phyloP scores from a whole-genome alignment of 176 grass and related monocot species.

The Pontederia crassipes region DNA sequence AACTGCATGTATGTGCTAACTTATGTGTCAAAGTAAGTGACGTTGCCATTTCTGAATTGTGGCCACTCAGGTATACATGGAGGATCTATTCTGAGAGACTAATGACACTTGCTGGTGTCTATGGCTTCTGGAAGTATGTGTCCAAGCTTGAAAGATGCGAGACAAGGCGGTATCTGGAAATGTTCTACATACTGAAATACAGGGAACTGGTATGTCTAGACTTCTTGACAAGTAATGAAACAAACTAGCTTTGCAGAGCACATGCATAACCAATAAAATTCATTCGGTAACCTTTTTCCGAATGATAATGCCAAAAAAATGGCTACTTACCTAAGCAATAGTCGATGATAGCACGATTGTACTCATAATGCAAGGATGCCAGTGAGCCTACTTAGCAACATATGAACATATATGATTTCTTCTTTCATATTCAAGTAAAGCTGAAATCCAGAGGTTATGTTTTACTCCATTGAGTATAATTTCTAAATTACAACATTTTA shows the following conservation, averaged over 20 bases:
- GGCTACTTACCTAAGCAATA: too few species aligned
- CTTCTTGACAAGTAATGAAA: background rate
- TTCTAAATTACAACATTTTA: background rate
- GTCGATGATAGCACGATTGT: too few species aligned
- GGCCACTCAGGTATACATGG: constrained; percentile 65
- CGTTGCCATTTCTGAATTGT: too few species aligned
- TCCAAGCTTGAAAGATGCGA: constrained; percentile 89
- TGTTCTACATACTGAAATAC: constrained; percentile 93
- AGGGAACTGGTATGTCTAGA: constrained; percentile 54
- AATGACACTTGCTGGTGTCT: constrained; percentile 88
- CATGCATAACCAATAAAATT: background rate
- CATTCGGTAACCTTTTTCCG: constrained; percentile 4
- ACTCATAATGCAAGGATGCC: too few species aligned
- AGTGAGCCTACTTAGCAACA: too few species aligned
- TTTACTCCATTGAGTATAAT: background rate
- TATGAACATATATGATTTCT: too few species aligned
- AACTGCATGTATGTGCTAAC: constrained; percentile 6
- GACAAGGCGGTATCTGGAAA: constrained; percentile 77
- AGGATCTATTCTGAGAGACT: constrained; percentile 93
- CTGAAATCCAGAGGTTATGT: too few species aligned
- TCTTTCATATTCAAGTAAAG: too few species aligned
- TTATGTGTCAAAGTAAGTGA: background rate
- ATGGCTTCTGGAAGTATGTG: constrained; percentile 92
- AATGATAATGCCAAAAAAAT: background rate
- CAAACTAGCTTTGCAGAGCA: background rate